Conservation (phyloP, 768 basidiomycete species). For the Rhodotorula babjevae region DNA sequence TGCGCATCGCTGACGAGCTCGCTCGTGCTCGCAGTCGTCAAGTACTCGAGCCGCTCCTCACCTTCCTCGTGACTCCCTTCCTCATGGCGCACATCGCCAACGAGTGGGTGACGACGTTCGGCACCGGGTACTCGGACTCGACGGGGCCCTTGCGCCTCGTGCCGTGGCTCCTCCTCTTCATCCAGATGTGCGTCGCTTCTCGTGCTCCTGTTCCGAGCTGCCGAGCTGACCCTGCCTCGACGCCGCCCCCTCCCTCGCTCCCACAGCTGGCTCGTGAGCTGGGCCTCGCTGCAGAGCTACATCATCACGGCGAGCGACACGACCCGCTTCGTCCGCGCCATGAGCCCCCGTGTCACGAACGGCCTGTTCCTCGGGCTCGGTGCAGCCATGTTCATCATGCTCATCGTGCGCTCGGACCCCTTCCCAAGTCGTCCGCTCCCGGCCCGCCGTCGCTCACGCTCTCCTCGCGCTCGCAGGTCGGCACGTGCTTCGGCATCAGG, state of each 20-base stretch:
- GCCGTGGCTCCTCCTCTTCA: neutral
- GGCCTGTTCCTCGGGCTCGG: neutral
- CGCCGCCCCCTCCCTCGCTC: too few relatives aligned
- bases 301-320: neutral
- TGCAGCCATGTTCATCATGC: neutral
- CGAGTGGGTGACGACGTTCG: neutral
- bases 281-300: slow-evolving; percentile 13
- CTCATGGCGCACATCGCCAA: neutral
- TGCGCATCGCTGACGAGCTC: neutral
- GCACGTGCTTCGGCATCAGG: neutral
- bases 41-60: slow-evolving; percentile 3
- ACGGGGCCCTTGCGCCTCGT: neutral
- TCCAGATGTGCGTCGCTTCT: neutral
- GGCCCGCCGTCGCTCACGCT: too few relatives aligned
- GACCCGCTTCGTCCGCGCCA: neutral
- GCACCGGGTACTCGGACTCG: neutral
- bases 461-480: neutral
- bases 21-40: neutral
- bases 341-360: neutral
- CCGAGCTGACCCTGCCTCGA: neutral
- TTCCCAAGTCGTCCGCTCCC: too few relatives aligned
- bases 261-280: slow-evolving; percentile 8
- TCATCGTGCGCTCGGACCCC: neutral
- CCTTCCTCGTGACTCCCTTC: neutral
- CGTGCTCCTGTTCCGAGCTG: too few relatives aligned